phyloP scores from a whole-genome alignment of 2,329 filamentous ascomycete species.

The Colletotrichum cordylinicola region DNA sequence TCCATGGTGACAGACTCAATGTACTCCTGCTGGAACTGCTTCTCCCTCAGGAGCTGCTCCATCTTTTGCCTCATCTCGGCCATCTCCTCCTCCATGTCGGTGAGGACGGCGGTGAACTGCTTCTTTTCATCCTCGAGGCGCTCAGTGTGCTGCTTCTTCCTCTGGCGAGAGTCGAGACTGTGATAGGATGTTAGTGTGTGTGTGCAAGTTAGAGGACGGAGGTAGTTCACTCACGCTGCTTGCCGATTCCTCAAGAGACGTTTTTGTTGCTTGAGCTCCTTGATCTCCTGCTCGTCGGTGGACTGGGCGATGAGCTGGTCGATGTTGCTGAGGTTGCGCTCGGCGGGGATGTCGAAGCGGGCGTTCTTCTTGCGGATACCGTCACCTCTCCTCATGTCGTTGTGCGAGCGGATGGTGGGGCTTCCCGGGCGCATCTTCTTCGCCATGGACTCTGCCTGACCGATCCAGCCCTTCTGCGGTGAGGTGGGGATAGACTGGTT shows the following conservation, averaged over 20 bases:
- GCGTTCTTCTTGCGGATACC: constrained; percentile 99
- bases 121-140: constrained; percentile 97
- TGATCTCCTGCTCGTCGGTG: constrained; percentile 90
- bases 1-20: constrained; percentile 81
- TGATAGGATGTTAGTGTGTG: constrained; percentile 10
- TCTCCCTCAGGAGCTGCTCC: constrained; percentile 74
- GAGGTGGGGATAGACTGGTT: constrained; percentile 59
- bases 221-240: constrained; percentile 76
- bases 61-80: constrained; percentile 70
- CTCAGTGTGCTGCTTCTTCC: constrained; percentile 98
- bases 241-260: constrained; percentile 92
- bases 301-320: constrained; percentile 90
- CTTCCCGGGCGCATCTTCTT: constrained; percentile 72
- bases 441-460: constrained; percentile 52
- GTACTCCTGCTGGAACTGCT: constrained; percentile 76
- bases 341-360: constrained; percentile 93
- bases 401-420: constrained; percentile 75
- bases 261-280: constrained; percentile 98
- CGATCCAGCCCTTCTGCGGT: constrained; percentile 65
- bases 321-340: constrained; percentile 93
- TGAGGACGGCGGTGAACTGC: constrained; percentile 78
- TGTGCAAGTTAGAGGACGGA: neutral
- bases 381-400: constrained; percentile 78
- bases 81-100: constrained; percentile 80
- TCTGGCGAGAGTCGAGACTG: constrained; percentile 93